A percentile compares a stretch with the other conserved stretches of the same genome.
phyloP scores from a whole-genome alignment of 345 rosid genomes.

The Lenwebbia sp. region DNA sequence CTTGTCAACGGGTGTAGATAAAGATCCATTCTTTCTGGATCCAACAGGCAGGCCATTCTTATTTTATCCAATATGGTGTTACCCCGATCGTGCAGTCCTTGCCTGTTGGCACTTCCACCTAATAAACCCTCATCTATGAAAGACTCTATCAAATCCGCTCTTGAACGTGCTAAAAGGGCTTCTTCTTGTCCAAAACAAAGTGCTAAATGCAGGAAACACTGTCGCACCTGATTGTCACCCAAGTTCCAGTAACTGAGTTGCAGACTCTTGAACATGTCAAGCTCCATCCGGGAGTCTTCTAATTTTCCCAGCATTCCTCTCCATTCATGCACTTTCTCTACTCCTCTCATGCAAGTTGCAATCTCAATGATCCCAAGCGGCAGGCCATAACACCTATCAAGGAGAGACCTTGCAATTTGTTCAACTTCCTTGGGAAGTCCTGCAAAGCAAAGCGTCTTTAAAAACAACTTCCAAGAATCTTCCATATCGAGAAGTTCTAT shows the following conservation, averaged over 20 bases:
- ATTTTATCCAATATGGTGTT: constrained; percentile 7
- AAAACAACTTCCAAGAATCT: not conserved
- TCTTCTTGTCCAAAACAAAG: constrained; percentile 5
- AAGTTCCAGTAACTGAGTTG: constrained; percentile 5
- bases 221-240: not conserved
- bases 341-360: constrained; percentile 6
- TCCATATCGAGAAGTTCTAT: not conserved
- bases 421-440: not conserved
- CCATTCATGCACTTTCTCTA: constrained; percentile 5
- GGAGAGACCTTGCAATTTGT: not conserved
- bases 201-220: constrained; percentile 13
- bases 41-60: constrained; percentile 1
- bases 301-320: not conserved
- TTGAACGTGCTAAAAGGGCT: not conserved
- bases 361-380: constrained; percentile 4
- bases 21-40: not conserved
- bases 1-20: constrained; percentile 11
- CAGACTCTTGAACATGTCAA: not conserved
- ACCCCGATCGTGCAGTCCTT: not conserved
- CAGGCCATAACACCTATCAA: constrained; percentile 2
- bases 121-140: constrained; percentile 11
- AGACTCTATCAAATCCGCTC: not conserved
- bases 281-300: not conserved
- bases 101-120: not conserved
- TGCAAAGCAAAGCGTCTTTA: not conserved